Evolutionary conservation across 352 stramenopile genomes (phyloP).

Genomic region (Hyaloperonospora arabidopsidis): DNA sequence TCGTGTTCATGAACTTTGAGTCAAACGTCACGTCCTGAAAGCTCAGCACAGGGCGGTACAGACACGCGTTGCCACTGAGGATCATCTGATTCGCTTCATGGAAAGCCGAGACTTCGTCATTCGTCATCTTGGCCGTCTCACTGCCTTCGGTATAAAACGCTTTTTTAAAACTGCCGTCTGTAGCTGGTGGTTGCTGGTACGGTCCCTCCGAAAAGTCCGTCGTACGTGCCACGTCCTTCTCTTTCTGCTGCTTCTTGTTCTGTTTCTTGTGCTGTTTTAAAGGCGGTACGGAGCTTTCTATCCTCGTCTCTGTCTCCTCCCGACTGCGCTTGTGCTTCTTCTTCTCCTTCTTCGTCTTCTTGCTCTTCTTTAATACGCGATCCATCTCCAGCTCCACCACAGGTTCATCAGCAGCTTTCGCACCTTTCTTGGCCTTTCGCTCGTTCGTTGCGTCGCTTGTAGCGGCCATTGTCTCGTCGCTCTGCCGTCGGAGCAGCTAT

Average conservation of each 20-base stretch:
- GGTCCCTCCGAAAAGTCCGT: slow-evolving; percentile 62
- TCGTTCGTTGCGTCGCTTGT: slow-evolving; percentile 40
- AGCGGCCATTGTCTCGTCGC: slow-evolving; percentile 20
- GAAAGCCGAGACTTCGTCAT: slow-evolving; percentile 78
- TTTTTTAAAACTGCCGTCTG: slow-evolving; percentile 75
- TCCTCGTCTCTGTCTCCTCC: slow-evolving; percentile 25
- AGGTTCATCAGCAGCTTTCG: slow-evolving; percentile 10
- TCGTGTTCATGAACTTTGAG: slow-evolving; percentile 85
- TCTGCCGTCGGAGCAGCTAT: slow-evolving; percentile 14
- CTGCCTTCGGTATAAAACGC: slow-evolving; percentile 76
- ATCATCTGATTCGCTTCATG: slow-evolving; percentile 82
- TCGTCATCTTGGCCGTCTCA: slow-evolving; percentile 61
- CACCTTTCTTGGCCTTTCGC: slow-evolving; percentile 40
- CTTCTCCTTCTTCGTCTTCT: slow-evolving; percentile 23
- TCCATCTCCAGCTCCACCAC: neutral
- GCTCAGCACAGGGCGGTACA: slow-evolving; percentile 77
- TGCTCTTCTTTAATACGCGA: neutral
- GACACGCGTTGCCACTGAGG: slow-evolving; percentile 77
- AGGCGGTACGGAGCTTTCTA: slow-evolving; percentile 33
- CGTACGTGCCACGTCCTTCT: slow-evolving; percentile 18
- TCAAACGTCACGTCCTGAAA: slow-evolving; percentile 69
- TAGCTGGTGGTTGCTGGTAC: slow-evolving; percentile 61
- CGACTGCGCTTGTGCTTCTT: slow-evolving; percentile 27
- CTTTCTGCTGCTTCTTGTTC: slow-evolving; percentile 49
- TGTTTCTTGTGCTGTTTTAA: slow-evolving; percentile 37